Base-by-base conservation (phyloP, 768 basidiomycete species). In the Leccinum boreale region DNA sequence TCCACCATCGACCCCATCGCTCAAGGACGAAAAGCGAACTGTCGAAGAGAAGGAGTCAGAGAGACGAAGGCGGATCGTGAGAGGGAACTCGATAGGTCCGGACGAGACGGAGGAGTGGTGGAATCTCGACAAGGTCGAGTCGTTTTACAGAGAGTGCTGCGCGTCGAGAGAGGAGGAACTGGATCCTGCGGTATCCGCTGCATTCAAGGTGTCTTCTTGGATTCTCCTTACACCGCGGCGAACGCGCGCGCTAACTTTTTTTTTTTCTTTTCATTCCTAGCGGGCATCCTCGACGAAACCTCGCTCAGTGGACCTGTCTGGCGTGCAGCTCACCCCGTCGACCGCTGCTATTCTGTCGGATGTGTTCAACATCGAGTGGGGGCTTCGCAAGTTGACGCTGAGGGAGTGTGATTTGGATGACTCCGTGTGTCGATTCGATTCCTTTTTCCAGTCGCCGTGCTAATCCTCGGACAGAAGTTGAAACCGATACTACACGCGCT, bases 71-170 rank as follows among this genome's bases (percentile, higher is more conserved):
- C 77, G 85, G 60, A 81, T 92, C 52, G 80, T 92, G 17, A 73
- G 83, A 65, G 85, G 84, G 14, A 82, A 78, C 68, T 75, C 79
- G 1, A 67, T 69, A 42, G 74, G 64, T 8, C 55, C 64, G 0
- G 54, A 55, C 44, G 14, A 81, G 1, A 64, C 69, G 14, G 79
- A 86, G 15, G 84, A 86, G 33, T 94, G 89, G 83, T 98, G 96
- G 97, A 89, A 42, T 42, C 39, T 42, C 39, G 39, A 42, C 39
- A 42, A 42, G 39, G 39, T 42, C n/a, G 39, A 19, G 61, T 81
- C 85, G 5, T 90, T 95, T 74, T 97, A 95, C 71, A 81, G 86
- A 52, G 91, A 94, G 65, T 94, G 92, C 66, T 92, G 90, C 69
- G 77, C 76, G 21, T 87, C 88, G 10, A 83, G 87, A 63, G 91